These are phyloP conservation scores for Lepidium campestre DNA, from an alignment of 441 rosid genomes.

Conservation along the genomic window DNA sequence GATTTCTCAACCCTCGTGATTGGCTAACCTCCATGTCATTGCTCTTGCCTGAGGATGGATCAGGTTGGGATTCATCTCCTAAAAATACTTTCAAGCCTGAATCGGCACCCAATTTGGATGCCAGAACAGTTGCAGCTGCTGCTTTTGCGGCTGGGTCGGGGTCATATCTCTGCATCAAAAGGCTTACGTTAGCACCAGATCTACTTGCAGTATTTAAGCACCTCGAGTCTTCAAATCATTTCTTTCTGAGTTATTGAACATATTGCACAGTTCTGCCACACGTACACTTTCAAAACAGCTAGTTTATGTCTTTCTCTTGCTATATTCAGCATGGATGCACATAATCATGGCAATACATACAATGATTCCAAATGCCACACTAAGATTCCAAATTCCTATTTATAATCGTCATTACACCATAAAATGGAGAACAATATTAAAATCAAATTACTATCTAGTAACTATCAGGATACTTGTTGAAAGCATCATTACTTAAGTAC, in stretches of 20 bases:
- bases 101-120: constrained; percentile 89
- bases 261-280: neutral
- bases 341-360: neutral
- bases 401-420: neutral
- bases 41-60: constrained; percentile 49
- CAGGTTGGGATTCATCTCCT: constrained; percentile 53
- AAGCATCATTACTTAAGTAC: neutral
- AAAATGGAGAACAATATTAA: neutral
- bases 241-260: neutral
- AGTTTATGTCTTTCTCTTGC: neutral
- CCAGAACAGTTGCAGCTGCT: constrained; percentile 90
- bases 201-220: neutral
- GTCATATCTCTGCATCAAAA: constrained; percentile 73
- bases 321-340: neutral
- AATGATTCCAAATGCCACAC: neutral
- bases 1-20: constrained; percentile 63
- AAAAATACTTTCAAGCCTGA: constrained; percentile 75
- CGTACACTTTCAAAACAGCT: neutral
- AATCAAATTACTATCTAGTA: neutral
- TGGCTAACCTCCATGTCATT: constrained; percentile 54
- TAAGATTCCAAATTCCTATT: neutral
- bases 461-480: neutral
- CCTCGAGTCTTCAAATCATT: neutral
- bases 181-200: constrained; percentile 11
- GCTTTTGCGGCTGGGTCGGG: constrained; percentile 98